phyloP scores from a whole-genome alignment of 345 rosid species.

The Brassica juncea region DNA sequence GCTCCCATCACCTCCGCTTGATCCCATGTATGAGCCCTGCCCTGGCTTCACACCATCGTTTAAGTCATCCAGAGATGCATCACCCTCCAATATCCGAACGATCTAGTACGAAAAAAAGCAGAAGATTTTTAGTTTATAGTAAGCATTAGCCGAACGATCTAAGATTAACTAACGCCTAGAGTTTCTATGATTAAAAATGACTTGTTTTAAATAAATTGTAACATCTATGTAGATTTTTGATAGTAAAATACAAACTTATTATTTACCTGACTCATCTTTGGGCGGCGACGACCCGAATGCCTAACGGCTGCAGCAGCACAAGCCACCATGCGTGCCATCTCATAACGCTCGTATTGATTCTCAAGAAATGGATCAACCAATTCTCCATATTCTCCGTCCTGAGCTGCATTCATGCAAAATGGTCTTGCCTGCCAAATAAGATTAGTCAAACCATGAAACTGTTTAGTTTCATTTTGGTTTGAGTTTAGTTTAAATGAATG shows the following conservation, averaged over 20 bases:
- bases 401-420: slow-evolving; percentile 60
- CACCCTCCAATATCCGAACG: slow-evolving; percentile 84
- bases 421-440: slow-evolving; percentile 69
- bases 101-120: slow-evolving; percentile 40
- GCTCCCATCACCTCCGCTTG: slow-evolving; percentile 66
- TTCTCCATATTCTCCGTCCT: slow-evolving; percentile 59
- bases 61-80: slow-evolving; percentile 64
- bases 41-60: slow-evolving; percentile 74
- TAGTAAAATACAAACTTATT: slow-evolving; percentile 21
- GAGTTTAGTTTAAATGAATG: neutral
- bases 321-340: slow-evolving; percentile 84
- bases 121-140: neutral
- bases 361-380: slow-evolving; percentile 67
- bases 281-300: slow-evolving; percentile 86
- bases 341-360: slow-evolving; percentile 56
- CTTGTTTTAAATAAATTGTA: neutral
- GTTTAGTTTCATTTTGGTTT: neutral
- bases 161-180: neutral
- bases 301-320: slow-evolving; percentile 91
- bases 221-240: neutral
- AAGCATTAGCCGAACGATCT: neutral
- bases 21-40: slow-evolving; percentile 45
- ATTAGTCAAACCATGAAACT: neutral
- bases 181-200: neutral
- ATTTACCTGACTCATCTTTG: slow-evolving; percentile 83